Percentiles rank a stretch among this genome's conserved stretches.
Conservation (phyloP, 192 early-diverging fungal species). For the Coemansia sp. region DNA sequence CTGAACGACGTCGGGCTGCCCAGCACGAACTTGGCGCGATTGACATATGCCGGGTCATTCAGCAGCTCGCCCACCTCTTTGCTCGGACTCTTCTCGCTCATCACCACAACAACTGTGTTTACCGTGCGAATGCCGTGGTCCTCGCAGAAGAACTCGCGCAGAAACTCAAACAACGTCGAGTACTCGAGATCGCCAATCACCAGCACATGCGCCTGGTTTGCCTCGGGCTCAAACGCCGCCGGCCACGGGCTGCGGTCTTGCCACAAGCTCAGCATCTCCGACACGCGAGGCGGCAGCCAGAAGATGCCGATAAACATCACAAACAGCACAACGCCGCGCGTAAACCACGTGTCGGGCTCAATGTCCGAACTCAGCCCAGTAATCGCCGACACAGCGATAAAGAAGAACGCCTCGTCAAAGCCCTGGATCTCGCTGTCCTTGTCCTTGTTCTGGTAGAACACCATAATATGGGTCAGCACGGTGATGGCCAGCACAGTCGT, state of each 20-base stretch:
- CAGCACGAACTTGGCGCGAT: constrained; percentile 68
- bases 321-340: constrained; percentile 58
- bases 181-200: constrained; percentile 67
- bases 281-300: constrained; percentile 63
- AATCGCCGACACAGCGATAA: constrained; percentile 59
- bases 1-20: constrained; percentile 64
- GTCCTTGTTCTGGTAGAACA: constrained; percentile 60
- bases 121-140: constrained; percentile 70
- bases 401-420: constrained; percentile 62
- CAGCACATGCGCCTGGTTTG: constrained; percentile 61
- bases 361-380: constrained; percentile 70
- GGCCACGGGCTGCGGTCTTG: constrained; percentile 61
- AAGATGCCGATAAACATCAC: constrained; percentile 74
- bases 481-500: constrained; percentile 71
- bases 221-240: constrained; percentile 51
- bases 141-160: constrained; percentile 78
- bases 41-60: constrained; percentile 65
- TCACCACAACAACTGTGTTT: constrained; percentile 66
- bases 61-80: constrained; percentile 60
- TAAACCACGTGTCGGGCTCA: constrained; percentile 59
- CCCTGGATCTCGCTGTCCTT: constrained; percentile 46
- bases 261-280: constrained; percentile 65
- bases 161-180: constrained; percentile 61
- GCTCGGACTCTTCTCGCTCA: constrained; percentile 60
- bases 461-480: constrained; percentile 66